Evolutionary conservation across 176 grass and related monocot species (phyloP), one percentile per base, ranked within the genome.

Genomic region (Phoenix dactylifera): DNA sequence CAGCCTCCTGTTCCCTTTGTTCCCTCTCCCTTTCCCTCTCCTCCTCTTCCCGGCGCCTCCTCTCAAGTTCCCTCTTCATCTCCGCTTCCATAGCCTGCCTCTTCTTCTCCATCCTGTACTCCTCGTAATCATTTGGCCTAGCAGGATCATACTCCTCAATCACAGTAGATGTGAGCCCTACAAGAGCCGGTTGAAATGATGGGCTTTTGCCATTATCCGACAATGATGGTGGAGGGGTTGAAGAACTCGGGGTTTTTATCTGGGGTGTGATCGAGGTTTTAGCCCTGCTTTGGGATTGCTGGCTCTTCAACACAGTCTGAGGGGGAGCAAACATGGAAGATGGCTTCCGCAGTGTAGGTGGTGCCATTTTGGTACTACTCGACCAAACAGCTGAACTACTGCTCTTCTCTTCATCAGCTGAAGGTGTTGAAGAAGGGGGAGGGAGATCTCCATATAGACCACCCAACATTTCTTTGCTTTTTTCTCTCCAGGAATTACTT

Each of bases 81-180:
- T 92, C 87, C 5, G 73, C 79, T 55, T 98, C 87, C 63, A 80
- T 83, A 73, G 87, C 81, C 54, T 82, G 56, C 66, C 71, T 76
- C 66, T 92, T 89, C 81, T 88, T 98, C 9, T 97, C 84, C 70
- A 63, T 89, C 67, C 66, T 84, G 52, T 92, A 92, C 26, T 92
- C 84, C 71, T 98, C 87, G 65, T 98, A 98, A 81, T 92, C 87
- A 75, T 98, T 98, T 64, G 93, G 93, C 80, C 73, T 81, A 17
- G 87, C 84, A 24, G 93, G 93, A 80, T 98, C 93, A 70, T 98
- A 98, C 76, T 98, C 93, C 57, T 97, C 93, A 7, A 83, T 64
- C n/a, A 98, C 93, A 14, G 81, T 76, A 15, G 87, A 91, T 61
- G 89, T 85, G 4, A 95, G 60, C 4, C 83, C 77, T 5, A 95